Evolutionary conservation across 192 early-diverging fungal genomes (phyloP).

Genomic region (Neocallimastix lanati): DNA sequence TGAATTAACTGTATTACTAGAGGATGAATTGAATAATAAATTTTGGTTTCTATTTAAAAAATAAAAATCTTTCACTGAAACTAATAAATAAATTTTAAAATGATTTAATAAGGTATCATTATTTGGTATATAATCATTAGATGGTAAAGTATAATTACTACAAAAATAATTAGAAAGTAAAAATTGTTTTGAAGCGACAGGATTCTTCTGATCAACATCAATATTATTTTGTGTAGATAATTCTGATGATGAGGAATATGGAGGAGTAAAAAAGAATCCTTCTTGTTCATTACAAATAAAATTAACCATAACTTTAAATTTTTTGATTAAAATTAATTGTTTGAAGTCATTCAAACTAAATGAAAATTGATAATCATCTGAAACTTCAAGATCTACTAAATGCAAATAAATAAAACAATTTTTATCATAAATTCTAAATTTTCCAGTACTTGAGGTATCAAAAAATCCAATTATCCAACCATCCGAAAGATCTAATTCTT

Average conservation of each 20-base stretch:
- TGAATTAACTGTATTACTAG: too few relatives aligned
- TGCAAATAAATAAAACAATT: neutral
- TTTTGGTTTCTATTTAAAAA: neutral
- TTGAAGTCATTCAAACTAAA: neutral
- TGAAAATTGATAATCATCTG: neutral
- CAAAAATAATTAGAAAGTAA: neutral
- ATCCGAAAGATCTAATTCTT: neutral
- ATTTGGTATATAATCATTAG: neutral
- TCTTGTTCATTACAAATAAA: neutral
- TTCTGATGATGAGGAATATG: neutral
- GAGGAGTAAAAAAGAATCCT: neutral
- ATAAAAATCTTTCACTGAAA: neutral
- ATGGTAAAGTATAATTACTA: neutral
- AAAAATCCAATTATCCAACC: neutral
- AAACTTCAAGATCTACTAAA: neutral
- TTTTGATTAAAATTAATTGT: neutral
- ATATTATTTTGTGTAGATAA: neutral
- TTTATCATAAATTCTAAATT: neutral
- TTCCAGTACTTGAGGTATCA: neutral
- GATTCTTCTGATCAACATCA: too few relatives aligned
- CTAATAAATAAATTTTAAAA: neutral
- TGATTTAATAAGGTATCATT: neutral
- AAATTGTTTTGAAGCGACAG: neutral
- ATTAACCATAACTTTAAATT: neutral
- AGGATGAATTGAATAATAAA: too few relatives aligned